Evolutionary conservation across 768 basidiomycete species (phyloP).

Genomic region (Cystofilobasidium macerans): DNA sequence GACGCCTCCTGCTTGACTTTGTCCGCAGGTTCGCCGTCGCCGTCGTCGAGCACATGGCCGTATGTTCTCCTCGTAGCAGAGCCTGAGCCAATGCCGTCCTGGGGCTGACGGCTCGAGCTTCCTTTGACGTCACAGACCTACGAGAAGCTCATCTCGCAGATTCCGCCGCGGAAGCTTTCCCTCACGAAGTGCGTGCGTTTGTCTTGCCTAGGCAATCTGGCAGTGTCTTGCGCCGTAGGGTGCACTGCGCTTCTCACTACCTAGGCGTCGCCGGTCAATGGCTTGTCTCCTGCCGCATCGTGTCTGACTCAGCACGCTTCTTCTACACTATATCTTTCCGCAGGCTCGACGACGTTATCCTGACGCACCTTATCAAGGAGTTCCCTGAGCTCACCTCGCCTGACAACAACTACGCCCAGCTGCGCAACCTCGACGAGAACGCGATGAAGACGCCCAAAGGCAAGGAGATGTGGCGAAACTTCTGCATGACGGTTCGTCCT

Average conservation of each 20-base stretch:
- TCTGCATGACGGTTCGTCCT: conserved; percentile 48
- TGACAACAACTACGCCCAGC: conserved; percentile 38
- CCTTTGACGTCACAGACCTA: conserved; percentile 86
- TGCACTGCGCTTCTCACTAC: not conserved
- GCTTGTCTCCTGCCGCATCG: not conserved
- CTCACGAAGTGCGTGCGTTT: conserved; percentile 61
- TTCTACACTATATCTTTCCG: not conserved
- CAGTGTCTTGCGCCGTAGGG: too few species aligned
- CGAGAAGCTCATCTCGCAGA: conserved; percentile 80
- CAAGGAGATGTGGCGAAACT: conserved; percentile 82
- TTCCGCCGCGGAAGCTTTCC: conserved; percentile 61
- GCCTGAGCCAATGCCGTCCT: not conserved
- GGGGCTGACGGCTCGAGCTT: conserved; percentile 11
- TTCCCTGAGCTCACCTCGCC: conserved; percentile 64
- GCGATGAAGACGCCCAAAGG: conserved; percentile 79
- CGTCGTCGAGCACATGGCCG: conserved; percentile 93
- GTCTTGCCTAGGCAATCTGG: too few species aligned
- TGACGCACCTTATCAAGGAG: conserved; percentile 54
- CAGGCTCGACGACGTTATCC: conserved; percentile 89
- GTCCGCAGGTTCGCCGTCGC: conserved; percentile 74
- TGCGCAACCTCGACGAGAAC: conserved; percentile 67
- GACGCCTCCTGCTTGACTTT: too few species aligned
- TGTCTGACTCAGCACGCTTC: not conserved
- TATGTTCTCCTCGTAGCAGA: conserved; percentile 39
- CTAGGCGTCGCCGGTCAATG: not conserved